Evolutionary conservation across 2,329 filamentous ascomycete species (phyloP).

Genomic region (Sclerotinia borealis): DNA sequence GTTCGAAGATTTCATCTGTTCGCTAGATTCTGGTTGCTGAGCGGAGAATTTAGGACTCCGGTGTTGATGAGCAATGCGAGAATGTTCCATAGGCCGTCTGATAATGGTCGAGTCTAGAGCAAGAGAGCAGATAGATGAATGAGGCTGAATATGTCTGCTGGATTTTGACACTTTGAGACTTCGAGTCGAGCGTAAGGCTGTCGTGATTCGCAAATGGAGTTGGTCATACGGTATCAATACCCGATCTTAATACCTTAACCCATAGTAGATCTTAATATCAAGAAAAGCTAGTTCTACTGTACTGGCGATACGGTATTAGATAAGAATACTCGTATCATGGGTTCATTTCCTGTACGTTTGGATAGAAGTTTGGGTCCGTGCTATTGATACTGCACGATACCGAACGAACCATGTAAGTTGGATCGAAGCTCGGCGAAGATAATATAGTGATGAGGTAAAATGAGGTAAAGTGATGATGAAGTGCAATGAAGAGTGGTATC

Average conservation of each 20-base stretch:
- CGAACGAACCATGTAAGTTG: constrained; percentile 7
- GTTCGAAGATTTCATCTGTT: background rate
- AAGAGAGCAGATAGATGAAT: background rate
- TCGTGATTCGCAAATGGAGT: background rate
- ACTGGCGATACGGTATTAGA: background rate
- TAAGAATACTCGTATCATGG: background rate
- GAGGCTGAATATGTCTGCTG: background rate
- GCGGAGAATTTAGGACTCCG: background rate
- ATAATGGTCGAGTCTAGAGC: background rate
- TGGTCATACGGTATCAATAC: too few species aligned
- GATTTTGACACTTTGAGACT: too few species aligned
- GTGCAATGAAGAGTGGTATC: background rate
- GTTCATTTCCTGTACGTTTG: constrained; percentile 8
- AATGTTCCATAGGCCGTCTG: background rate
- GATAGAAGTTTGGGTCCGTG: background rate
- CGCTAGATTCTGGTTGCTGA: background rate
- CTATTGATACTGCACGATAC: background rate
- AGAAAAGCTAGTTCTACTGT: background rate
- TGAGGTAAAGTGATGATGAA: background rate
- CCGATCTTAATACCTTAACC: too few species aligned
- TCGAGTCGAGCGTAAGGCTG: background rate
- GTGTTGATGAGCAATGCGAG: background rate
- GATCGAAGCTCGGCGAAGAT: background rate
- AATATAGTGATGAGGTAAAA: background rate
- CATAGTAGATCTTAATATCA: background rate